A percentile compares a stretch with the other conserved stretches of the same genome.
phyloP scores from a whole-genome alignment of 176 grass and related monocot species.

The Secale cereale region DNA sequence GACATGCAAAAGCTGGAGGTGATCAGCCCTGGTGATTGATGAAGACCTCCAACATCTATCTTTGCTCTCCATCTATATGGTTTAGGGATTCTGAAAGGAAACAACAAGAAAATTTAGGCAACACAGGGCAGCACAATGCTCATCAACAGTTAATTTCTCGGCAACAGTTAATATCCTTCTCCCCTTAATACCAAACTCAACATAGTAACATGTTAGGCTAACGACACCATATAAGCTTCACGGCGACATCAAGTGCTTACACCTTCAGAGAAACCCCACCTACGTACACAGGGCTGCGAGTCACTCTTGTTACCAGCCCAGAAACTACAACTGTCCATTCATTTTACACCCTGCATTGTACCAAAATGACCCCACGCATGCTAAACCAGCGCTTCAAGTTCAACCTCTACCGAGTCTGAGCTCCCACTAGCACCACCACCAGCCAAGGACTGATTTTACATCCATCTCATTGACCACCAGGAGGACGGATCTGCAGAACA shows the following conservation, averaged over 20 bases:
- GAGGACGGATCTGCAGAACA: not conserved
- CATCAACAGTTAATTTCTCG: not conserved
- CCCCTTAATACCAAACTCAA: not conserved
- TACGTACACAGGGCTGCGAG: too few relatives aligned
- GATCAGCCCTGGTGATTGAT: not conserved
- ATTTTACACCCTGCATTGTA: not conserved
- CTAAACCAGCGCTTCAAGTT: too few relatives aligned
- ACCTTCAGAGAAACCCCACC: too few relatives aligned
- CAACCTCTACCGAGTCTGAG: not conserved
- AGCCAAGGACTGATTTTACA: not conserved
- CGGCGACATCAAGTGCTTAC: too few relatives aligned
- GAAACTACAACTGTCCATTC: too few relatives aligned
- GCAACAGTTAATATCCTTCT: not conserved
- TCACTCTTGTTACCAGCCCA: too few relatives aligned
- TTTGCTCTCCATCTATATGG: not conserved
- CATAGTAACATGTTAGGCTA: too few relatives aligned
- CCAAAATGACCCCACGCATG: not conserved
- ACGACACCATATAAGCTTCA: too few relatives aligned
- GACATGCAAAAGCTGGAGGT: not conserved
- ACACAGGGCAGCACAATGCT: not conserved
- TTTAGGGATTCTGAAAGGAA: not conserved
- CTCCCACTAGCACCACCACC: not conserved
- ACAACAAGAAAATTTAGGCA: not conserved
- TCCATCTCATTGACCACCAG: not conserved
- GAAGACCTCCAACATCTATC: not conserved